These are phyloP conservation scores for Oenanthe javanica DNA, from an alignment of 140 eudicot species.

Conservation along the genomic window DNA sequence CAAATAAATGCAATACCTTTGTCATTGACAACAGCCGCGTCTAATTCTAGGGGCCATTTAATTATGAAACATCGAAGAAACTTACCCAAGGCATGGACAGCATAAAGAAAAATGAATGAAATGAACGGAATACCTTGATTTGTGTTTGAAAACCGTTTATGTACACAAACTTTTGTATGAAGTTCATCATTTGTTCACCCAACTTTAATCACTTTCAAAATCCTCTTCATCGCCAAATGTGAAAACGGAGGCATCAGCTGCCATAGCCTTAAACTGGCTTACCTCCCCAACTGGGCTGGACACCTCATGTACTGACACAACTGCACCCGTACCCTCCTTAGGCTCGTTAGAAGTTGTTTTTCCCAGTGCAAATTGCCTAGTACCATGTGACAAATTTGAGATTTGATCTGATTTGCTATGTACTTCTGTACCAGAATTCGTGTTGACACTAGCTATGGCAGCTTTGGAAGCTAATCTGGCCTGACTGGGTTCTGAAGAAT, in stretches of 20 bases:
- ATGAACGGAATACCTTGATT: not conserved
- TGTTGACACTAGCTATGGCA: constrained; percentile 16
- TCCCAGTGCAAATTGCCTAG: constrained; percentile 48
- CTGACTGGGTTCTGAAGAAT: constrained; percentile 18
- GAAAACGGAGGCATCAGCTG: constrained; percentile 92
- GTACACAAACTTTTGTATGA: constrained; percentile 21
- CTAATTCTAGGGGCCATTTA: not conserved
- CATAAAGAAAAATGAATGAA: not conserved
- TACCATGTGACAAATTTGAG: constrained; percentile 32
- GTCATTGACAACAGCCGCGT: not conserved
- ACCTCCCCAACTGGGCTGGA: constrained; percentile 38
- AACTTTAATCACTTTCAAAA: constrained; percentile 63
- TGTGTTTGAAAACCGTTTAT: constrained; percentile 9
- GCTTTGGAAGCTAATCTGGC: constrained; percentile 30
- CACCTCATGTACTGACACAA: constrained; percentile 14
- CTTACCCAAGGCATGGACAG: not conserved
- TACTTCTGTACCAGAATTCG: constrained; percentile 23
- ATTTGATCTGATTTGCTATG: constrained; percentile 25
- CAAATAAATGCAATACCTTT: not conserved
- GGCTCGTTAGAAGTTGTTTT: constrained; percentile 24
- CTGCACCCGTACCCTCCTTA: constrained; percentile 18
- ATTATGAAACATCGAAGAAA: not conserved
- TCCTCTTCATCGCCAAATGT: constrained; percentile 94
- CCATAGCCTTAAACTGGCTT: constrained; percentile 92
- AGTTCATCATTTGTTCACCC: not conserved